Base-by-base conservation (phyloP, 495 filamentous ascomycete genomes). In the Podospora tetraspora region DNA sequence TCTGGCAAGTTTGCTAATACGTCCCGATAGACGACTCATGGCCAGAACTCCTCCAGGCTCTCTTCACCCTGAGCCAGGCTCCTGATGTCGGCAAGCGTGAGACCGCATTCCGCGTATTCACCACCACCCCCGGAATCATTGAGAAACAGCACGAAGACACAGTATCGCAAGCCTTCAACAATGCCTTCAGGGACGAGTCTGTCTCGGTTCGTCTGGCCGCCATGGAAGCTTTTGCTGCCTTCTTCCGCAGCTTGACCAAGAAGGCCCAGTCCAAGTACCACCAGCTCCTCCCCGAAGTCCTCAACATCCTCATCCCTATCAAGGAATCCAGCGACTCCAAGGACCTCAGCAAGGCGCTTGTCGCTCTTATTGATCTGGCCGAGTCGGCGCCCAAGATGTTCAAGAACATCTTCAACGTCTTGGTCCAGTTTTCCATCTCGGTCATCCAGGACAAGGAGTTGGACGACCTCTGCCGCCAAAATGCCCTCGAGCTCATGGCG, bases 371-470 rank as follows among this genome's bases (percentile, higher is more conserved):
- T 69, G 96, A 98, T 66, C 84, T 99, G 67, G 94, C 94, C 25
- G 96, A 98, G 76, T 84, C 89, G 23, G 90, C 90, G 12, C 93
- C 94, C 6, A 92, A 92, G 78, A 99, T 99, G 96, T 99, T 99
- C 84, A 96, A 94, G 80, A 84, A 82, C 21, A 79, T 95, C 32
- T 99, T 99, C 81, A 89, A 89, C 76, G 92, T 92, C 72, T 83
- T 99, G 27, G 95, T 98, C 52, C 88, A 89, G 72, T 97, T 98
- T 77, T 92, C 90, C 74, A 88, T 97, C 66, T 91, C 90, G 9
- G 92, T 98, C 37, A 89, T 99, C 70, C 92, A 95, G 72, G 94
- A 98, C 72, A 98, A 97, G 82, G 95, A 97, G 63, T 85, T 98
- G 30, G 90, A 85, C 61, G 93, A 98, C 75, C 85, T 92, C 67